Conservation (phyloP, 192 early-diverging fungal species). For the Umbelopsis sp. region DNA sequence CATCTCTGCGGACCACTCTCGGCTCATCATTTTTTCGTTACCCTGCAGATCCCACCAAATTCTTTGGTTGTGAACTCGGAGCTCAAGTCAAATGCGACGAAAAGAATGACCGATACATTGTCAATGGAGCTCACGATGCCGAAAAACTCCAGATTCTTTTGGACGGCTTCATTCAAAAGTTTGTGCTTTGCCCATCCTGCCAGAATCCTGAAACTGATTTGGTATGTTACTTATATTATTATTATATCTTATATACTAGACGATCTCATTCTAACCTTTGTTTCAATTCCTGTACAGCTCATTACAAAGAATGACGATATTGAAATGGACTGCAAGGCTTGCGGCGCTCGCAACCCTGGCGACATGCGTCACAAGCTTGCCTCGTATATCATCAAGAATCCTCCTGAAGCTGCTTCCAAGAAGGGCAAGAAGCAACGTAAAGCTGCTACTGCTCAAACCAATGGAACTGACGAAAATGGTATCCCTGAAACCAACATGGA, state of each 20-base stretch:
- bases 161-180: constrained; percentile 92
- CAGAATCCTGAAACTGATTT: constrained; percentile 98
- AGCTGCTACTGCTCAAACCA: constrained; percentile 54
- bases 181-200: constrained; percentile 91
- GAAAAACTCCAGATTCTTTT: constrained; percentile 80
- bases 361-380: constrained; percentile 90
- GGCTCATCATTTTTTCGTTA: not conserved
- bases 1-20: no score
- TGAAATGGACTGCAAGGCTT: constrained; percentile 86
- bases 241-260: not conserved
- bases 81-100: constrained; percentile 90
- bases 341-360: constrained; percentile 78
- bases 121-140: constrained; percentile 94
- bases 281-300: constrained; percentile 32
- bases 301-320: constrained; percentile 66
- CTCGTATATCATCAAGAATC: constrained; percentile 92
- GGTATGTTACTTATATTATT: constrained; percentile 36
- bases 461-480: constrained; percentile 45
- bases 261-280: constrained; percentile 8
- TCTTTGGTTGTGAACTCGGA: constrained; percentile 95
- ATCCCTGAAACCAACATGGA: constrained; percentile 44
- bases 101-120: constrained; percentile 89
- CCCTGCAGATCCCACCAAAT: constrained; percentile 74
- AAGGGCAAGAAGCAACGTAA: constrained; percentile 51
- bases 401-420: constrained; percentile 65